Base-by-base conservation (phyloP, 2,329 filamentous ascomycete genomes). In the Venturia oleaginea region DNA sequence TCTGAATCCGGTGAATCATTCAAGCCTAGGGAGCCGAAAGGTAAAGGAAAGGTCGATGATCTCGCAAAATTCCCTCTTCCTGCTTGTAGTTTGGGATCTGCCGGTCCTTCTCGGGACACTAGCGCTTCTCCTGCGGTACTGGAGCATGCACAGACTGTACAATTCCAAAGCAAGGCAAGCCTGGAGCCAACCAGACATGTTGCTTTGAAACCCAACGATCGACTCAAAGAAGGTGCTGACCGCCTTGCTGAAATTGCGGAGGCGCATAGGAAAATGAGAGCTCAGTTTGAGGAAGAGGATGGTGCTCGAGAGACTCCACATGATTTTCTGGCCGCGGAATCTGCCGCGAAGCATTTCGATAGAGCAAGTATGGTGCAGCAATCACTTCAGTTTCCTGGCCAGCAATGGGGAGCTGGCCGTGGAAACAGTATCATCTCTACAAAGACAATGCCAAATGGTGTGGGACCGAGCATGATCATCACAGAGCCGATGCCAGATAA, bases 181-280 rank as follows among this genome's bases (percentile, higher is more conserved):
- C n/a, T 27, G 42, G 40, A 40, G 59, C 59, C 34, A 42, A 40
- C 37, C 13, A 60, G 59, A 60, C 40, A 60, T 27, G 37, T 43
- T 40, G 34, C 34, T 15, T 17, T 40, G n/a, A 43, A 27, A n/a
- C 32, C 34, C 34, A 60, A 43, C 22, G 40, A 60, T 38, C 59
- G 59, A 34, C 51, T 57, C 30, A 57, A 57, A 34, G 51, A 57
- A 15, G 51, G 51, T 19, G 51, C 51, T 34, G 62, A 63, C 42
- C 62, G 62, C n/a, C 42, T 63, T 30, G 62, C 62, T 54, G 62
- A 24, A 10, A 63, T 63, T 57, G 62, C 62, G 27, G 34, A 55
- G 32, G 62, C 62, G 51, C 62, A 63, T 22, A 46, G 51, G 8
- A 63, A 51, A 17, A 63, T 63, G 62, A 32, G 62, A 38, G 62